These are phyloP conservation scores for Coprinopsis strossmayeri DNA, from an alignment of 768 basidiomycete species.

Conservation along the genomic window DNA sequence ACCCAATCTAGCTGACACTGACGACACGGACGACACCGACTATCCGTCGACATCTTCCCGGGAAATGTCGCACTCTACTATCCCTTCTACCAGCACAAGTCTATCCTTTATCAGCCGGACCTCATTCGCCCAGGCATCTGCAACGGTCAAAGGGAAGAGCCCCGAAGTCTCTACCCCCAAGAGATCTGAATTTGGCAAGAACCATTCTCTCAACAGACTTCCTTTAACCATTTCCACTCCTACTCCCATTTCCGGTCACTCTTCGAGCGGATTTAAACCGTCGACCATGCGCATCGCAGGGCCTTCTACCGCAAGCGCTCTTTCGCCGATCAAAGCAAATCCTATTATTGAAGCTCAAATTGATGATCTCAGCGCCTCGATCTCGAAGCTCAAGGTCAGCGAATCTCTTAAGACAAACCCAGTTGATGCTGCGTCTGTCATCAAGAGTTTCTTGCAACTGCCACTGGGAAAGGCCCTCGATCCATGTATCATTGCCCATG, in stretches of 20 bases:
- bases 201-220: too few species aligned
- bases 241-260: too few species aligned
- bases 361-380: too few species aligned
- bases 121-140: background rate
- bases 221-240: too few species aligned
- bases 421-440: background rate
- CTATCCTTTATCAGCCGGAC: background rate
- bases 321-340: too few species aligned
- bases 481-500: constrained; percentile 28
- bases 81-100: background rate
- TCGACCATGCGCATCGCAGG: too few species aligned
- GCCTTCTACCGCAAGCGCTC: too few species aligned
- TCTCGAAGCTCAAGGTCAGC: background rate
- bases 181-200: too few species aligned
- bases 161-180: too few species aligned
- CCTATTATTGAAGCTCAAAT: too few species aligned
- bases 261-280: too few species aligned
- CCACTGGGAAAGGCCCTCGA: constrained; percentile 22
- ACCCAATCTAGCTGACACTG: constrained; percentile 1
- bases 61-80: background rate
- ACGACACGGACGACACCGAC: background rate
- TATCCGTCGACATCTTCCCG: background rate
- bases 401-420: background rate
- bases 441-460: constrained; percentile 14
- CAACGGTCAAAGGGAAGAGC: too few species aligned